Conservation (phyloP, 768 basidiomycete genomes). For the Boletus subcaerulescens region DNA sequence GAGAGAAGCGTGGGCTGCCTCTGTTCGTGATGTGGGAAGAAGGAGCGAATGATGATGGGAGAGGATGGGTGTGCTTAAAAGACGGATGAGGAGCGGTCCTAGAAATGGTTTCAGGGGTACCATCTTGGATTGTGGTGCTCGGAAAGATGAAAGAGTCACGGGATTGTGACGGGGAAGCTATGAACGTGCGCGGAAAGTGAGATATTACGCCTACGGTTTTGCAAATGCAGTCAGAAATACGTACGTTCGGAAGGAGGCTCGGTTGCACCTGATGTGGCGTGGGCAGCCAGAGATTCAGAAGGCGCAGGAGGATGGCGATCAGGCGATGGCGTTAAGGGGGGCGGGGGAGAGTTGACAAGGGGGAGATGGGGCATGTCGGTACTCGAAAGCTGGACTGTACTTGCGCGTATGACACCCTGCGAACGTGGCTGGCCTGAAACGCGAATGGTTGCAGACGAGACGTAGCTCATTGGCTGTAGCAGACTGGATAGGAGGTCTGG, state of each 20-base stretch:
- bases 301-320: not conserved
- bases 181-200: slow-evolving; percentile 20
- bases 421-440: slow-evolving; percentile 41
- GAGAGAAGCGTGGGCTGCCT: slow-evolving; percentile 26
- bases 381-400: slow-evolving; percentile 63
- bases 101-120: slow-evolving; percentile 23
- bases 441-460: slow-evolving; percentile 27
- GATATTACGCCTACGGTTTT: slow-evolving; percentile 10
- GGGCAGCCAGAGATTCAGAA: slow-evolving; percentile 2
- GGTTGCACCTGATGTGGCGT: slow-evolving; percentile 18
- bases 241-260: slow-evolving; percentile 26
- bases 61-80: slow-evolving; percentile 13
- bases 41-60: slow-evolving; percentile 25
- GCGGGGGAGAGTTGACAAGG: not conserved
- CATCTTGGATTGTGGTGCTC: slow-evolving; percentile 19
- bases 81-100: slow-evolving; percentile 9
- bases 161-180: slow-evolving; percentile 23
- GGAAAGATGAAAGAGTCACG: slow-evolving; percentile 43
- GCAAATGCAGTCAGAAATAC: slow-evolving; percentile 6
- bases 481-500: slow-evolving; percentile 37
- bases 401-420: slow-evolving; percentile 61
- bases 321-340: not conserved
- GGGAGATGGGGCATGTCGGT: slow-evolving; percentile 33
- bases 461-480: slow-evolving; percentile 53
- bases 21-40: slow-evolving; percentile 19